Base-by-base conservation (phyloP, 352 stramenopile species). In the Peronosclerospora sorghi region DNA sequence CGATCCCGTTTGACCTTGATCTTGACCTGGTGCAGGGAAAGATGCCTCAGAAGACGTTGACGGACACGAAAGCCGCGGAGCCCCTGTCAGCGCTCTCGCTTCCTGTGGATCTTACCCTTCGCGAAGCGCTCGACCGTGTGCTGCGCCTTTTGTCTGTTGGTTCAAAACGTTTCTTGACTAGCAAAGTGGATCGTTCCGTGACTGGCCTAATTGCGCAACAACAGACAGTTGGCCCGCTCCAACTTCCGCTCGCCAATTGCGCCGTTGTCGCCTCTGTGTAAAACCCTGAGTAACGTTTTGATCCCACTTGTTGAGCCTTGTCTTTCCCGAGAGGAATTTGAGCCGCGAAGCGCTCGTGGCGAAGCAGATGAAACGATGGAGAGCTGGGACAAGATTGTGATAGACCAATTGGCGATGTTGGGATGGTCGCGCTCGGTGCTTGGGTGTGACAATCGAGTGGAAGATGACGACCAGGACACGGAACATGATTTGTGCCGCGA, bases 1-100 rank as follows among this genome's bases (percentile, higher is more conserved):
- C 85, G 27, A 97, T 83, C 15, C 86, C 94, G 24, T 95, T 98
- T 19, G 95, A 99, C 64, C 64, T 99, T 21, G 94, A 97, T 48
- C 61, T 99, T 4, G 94, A 97, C 48, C 69, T 98, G 20, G 96
- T 99, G 23, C 74, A 99, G 5, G 96, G 95, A 44, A 97, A 98
- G 60, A 97, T 99, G 93, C 96, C 96, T 6, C 95, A 98, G 51
- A 99, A 99, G 80, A 98, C 94, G 0, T 99, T 99, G 59, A 70
- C 55, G 7, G 93, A 98, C 58, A 68, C 61, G 32, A 93, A 86
- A 51, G 55, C 68, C 4, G 52, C 73, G 6, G 73, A 68, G 19
- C 37, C 54, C 19, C 62, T 79, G 13, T 67, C 61, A 36, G 63
- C 75, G 27, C 52, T 96, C 24, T 54, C 60, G 15, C 64, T 98